Base-by-base conservation (phyloP, 345 rosid species). In the Draba incana region DNA sequence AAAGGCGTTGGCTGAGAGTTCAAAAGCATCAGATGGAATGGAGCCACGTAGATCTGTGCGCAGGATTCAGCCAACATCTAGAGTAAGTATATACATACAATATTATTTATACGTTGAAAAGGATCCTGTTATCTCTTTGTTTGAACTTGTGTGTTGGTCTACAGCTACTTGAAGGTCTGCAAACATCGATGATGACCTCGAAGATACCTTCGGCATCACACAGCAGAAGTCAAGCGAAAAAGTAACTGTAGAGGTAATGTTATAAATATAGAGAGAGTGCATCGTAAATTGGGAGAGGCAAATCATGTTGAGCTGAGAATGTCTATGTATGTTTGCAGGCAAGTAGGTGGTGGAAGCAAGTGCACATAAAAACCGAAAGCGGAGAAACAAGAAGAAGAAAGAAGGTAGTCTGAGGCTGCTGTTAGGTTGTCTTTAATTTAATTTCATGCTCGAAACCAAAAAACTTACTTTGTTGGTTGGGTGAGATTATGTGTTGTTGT, bases 21-120 rank as follows among this genome's bases (percentile, higher is more conserved):
- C 77, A 39, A 84, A 83, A 60, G 31, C 81, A 48, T 45, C 74
- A 41, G 90, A 84, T 13, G 71, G 49, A 42, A 62, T 54, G 56
- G 99, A 89, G 80, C 98, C 94, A 33, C 94, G 99, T n/a, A 83
- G 99, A 78, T 95, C 98, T 55, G 76, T 70, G 50, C 96, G 98
- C 53, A 85, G 87, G 80, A 95, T 95, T 74, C 97, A 89, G 81
- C 99, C 99, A 62, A 95, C 99, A 13, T 95, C 98, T 50, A 86
- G 94, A 75, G 99, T 92, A 79, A 83, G 97, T 68, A 8, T 9
- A 52, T 39, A 30, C 16, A 46, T 20, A 20, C 20, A 20, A 20
- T 20, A 20, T 20, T 20, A 20, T 42, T 11, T 9, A 44, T 37
- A 51, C 11, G 10, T 44, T 12, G 49, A 53, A 52, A 24, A 24